Evolutionary conservation across 495 filamentous ascomycete species (phyloP).

Genomic region (Acidomyces sp.): DNA sequence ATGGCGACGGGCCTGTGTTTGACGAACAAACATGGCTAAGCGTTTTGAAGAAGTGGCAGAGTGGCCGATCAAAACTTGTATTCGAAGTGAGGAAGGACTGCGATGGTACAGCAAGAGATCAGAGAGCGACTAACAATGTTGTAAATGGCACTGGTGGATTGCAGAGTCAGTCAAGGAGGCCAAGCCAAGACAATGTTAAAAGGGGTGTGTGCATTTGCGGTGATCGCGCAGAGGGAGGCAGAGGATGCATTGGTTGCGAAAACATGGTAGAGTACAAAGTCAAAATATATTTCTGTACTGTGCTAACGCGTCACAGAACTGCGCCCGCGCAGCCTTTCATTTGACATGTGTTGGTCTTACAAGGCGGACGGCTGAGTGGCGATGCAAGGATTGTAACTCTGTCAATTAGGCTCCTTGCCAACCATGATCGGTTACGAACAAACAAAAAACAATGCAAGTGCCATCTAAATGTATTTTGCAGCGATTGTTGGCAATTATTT

Average conservation of each 20-base stretch:
- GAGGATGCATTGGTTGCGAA: neutral
- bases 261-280: neutral
- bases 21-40: neutral
- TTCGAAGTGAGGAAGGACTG: too few species aligned
- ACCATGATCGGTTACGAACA: too few species aligned
- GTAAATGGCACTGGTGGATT: neutral
- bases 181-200: neutral
- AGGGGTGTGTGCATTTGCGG: neutral
- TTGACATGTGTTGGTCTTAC: neutral
- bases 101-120: neutral
- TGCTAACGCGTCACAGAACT: neutral
- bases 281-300: neutral
- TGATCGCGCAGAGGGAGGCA: neutral
- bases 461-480: too few species aligned
- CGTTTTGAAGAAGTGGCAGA: neutral
- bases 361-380: neutral
- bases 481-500: too few species aligned
- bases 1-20: neutral
- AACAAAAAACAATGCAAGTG: too few species aligned
- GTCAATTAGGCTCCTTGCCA: too few species aligned
- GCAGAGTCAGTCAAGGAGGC: neutral
- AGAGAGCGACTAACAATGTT: neutral
- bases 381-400: too few species aligned
- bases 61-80: neutral
- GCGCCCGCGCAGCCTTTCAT: neutral